Conservation (phyloP, 2,329 filamentous ascomycete species). For the Colletotrichum sp. region DNA sequence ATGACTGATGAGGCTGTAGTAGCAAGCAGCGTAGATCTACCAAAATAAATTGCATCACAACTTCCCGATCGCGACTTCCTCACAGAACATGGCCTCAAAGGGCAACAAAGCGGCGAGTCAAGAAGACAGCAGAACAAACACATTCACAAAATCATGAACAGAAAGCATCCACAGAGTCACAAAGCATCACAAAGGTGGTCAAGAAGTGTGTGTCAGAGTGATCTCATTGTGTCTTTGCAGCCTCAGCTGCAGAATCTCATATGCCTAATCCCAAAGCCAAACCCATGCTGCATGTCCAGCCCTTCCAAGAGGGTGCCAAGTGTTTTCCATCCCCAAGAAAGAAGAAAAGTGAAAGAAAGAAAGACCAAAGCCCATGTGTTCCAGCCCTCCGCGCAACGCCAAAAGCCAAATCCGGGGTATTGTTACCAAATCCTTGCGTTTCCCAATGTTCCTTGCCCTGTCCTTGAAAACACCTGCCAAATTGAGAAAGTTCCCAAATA, state of each 20-base stretch:
- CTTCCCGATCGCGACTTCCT: not conserved
- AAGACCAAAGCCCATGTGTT: not conserved
- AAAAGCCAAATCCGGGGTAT: not conserved
- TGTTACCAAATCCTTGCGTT: not conserved
- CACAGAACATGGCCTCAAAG: not conserved
- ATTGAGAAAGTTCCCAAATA: not conserved
- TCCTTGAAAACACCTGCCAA: not conserved
- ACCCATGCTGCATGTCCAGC: not conserved
- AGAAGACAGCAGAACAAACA: not conserved
- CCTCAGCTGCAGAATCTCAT: not conserved
- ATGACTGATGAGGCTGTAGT: not conserved
- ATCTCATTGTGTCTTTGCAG: not conserved
- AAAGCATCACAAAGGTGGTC: not conserved
- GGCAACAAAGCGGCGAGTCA: not conserved
- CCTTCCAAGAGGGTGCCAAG: not conserved
- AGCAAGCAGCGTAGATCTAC: not conserved
- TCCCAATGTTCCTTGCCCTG: not conserved
- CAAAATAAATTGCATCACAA: not conserved
- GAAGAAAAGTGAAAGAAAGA: not conserved
- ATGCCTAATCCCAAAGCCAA: not conserved
- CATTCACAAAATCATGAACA: not conserved
- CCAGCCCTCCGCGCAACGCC: not conserved
- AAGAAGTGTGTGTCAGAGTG: not conserved
- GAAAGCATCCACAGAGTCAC: rapidly evolving
- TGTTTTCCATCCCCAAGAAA: not conserved